A percentile compares a stretch with the other conserved stretches of the same genome.
Conservation (phyloP, 768 basidiomycete genomes). For the Naematelia aurantialba region DNA sequence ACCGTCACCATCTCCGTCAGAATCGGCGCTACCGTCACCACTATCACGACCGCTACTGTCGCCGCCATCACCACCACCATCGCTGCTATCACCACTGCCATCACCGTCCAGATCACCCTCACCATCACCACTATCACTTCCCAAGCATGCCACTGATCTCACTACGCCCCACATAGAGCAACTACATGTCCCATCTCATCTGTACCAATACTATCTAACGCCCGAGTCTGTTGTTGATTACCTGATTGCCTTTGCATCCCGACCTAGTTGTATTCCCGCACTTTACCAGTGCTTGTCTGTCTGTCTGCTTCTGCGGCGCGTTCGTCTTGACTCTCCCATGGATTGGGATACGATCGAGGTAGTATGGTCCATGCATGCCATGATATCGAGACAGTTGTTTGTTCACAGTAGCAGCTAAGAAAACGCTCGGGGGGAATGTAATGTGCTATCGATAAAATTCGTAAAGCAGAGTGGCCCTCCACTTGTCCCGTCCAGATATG, state of each 20-base stretch:
- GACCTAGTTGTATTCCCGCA: not conserved
- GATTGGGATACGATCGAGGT: too few relatives aligned
- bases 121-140: not conserved
- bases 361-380: not conserved
- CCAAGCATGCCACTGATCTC: not conserved
- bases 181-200: not conserved
- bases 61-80: slow-evolving; percentile 1
- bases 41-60: not conserved
- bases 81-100: not conserved
- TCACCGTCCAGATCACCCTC: not conserved
- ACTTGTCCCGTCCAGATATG: not conserved
- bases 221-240: not conserved
- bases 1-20: not conserved
- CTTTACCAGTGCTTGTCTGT: not conserved
- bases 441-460: too few relatives aligned
- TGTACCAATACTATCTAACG: not conserved
- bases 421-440: too few relatives aligned
- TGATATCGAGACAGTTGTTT: too few relatives aligned
- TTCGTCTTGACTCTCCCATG: too few relatives aligned
- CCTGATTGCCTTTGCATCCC: not conserved
- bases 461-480: too few relatives aligned
- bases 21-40: not conserved
- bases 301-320: too few relatives aligned
- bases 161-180: not conserved
- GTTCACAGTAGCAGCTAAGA: too few relatives aligned